phyloP scores from a whole-genome alignment of 768 basidiomycete genomes.

The Russula foetens region DNA sequence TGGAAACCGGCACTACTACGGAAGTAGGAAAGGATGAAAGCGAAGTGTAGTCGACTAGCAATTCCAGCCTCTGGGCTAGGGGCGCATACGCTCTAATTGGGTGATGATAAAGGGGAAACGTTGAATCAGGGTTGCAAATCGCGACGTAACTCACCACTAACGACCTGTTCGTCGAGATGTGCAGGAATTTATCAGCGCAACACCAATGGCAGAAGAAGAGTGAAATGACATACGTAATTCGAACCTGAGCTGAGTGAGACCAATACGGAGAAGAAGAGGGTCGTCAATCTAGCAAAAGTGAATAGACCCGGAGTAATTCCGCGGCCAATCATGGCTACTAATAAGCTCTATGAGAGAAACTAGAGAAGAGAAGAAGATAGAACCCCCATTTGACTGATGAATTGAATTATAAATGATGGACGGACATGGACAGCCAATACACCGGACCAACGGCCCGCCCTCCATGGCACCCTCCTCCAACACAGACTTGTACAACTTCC shows the following conservation, averaged over 20 bases:
- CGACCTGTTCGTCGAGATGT: constrained; percentile 25
- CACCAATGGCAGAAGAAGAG: neutral
- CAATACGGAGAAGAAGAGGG: constrained; percentile 45
- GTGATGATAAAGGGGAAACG: neutral
- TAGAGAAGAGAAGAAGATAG: no score
- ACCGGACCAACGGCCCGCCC: neutral
- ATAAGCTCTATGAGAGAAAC: no score
- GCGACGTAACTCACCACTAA: constrained; percentile 27
- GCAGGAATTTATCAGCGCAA: neutral
- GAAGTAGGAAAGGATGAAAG: neutral
- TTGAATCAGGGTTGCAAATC: neutral
- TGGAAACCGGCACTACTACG: neutral
- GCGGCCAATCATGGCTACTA: no score
- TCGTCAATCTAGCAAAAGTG: constrained; percentile 3
- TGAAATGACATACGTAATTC: constrained; percentile 55
- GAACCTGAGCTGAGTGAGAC: constrained; percentile 61
- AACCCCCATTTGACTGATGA: no score
- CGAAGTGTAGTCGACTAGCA: neutral
- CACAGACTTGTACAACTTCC: constrained; percentile 19
- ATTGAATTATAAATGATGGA: no score
- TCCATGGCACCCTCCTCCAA: neutral
- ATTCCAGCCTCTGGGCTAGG: neutral
- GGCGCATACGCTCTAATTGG: neutral
- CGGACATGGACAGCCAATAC: neutral
- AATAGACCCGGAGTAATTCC: neutral